Conservation (phyloP, 2,329 filamentous ascomycete genomes). For the Phoma sp. region DNA sequence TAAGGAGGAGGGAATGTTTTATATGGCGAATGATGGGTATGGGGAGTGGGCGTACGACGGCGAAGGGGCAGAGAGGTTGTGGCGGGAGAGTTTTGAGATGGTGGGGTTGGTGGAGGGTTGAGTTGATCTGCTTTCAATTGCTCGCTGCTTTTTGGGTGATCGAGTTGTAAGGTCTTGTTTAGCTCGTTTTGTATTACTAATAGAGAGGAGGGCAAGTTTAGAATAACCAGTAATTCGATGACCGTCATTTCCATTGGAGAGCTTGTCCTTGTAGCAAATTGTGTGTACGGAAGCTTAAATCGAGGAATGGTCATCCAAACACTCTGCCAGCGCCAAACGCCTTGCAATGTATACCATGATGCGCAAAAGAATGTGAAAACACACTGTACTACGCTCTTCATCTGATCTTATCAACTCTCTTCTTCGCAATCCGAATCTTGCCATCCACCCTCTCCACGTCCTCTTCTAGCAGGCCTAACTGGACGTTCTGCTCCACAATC, state of each 20-base stretch:
- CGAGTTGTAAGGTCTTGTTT: too few species aligned
- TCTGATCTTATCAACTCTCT: conserved; percentile 69
- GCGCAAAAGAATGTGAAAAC: conserved; percentile 35
- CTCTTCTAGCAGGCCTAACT: conserved; percentile 70
- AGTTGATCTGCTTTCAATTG: too few species aligned
- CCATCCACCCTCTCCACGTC: conserved; percentile 69
- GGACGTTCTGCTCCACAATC: conserved; percentile 68
- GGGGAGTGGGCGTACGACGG: conserved; percentile 34
- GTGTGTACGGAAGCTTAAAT: too few species aligned
- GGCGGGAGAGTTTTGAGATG: conserved; percentile 32
- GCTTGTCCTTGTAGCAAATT: too few species aligned
- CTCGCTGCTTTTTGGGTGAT: too few species aligned
- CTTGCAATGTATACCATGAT: background rate
- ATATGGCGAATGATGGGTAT: conserved; percentile 22
- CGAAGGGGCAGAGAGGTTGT: conserved; percentile 39
- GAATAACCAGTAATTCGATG: too few species aligned
- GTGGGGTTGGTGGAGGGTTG: conserved; percentile 13
- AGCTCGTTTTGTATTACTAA: too few species aligned
- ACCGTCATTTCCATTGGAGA: too few species aligned
- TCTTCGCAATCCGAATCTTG: conserved; percentile 76
- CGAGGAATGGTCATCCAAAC: background rate
- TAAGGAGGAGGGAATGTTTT: conserved; percentile 13
- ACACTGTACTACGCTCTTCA: conserved; percentile 49
- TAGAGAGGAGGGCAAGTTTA: too few species aligned
- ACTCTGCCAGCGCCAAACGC: background rate